phyloP scores from a whole-genome alignment of 2,329 filamentous ascomycete genomes.

The Penicillium thymicola region DNA sequence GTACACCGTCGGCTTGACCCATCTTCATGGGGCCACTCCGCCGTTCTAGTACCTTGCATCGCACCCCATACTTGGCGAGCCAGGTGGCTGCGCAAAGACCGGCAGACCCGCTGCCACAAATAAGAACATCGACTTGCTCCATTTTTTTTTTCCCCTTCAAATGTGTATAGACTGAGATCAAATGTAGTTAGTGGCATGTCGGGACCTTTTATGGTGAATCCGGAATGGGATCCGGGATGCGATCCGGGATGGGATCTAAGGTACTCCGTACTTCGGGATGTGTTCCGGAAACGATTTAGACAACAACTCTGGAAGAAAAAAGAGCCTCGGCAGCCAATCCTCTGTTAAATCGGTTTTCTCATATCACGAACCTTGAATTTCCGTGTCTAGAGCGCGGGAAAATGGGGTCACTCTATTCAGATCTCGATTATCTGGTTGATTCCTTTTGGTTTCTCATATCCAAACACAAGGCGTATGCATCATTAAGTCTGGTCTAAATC shows the following conservation, averaged over 20 bases:
- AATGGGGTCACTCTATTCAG: background rate
- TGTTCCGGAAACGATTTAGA: constrained; percentile 3
- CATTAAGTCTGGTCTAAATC: constrained; percentile 36
- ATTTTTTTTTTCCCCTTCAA: background rate
- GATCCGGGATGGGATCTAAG: constrained; percentile 12
- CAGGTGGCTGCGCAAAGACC: constrained; percentile 60
- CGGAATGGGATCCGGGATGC: constrained; percentile 15
- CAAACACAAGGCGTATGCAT: constrained; percentile 19
- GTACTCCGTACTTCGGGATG: constrained; percentile 7
- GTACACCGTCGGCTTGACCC: constrained; percentile 63
- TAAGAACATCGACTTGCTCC: constrained; percentile 53
- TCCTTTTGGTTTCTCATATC: background rate
- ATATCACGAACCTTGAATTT: background rate
- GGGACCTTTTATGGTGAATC: constrained; percentile 7
- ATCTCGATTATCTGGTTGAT: background rate
- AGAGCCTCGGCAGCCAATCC: background rate
- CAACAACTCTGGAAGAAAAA: background rate
- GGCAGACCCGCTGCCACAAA: constrained; percentile 60
- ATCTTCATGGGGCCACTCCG: constrained; percentile 53
- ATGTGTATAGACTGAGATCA: background rate
- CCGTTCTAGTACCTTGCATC: constrained; percentile 57
- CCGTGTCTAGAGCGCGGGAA: background rate
- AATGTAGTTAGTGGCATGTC: background rate
- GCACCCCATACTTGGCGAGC: constrained; percentile 57
- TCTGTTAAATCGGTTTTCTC: background rate